Conservation (phyloP, 129 eudicot genomes). For the Cynara cardunculus region DNA sequence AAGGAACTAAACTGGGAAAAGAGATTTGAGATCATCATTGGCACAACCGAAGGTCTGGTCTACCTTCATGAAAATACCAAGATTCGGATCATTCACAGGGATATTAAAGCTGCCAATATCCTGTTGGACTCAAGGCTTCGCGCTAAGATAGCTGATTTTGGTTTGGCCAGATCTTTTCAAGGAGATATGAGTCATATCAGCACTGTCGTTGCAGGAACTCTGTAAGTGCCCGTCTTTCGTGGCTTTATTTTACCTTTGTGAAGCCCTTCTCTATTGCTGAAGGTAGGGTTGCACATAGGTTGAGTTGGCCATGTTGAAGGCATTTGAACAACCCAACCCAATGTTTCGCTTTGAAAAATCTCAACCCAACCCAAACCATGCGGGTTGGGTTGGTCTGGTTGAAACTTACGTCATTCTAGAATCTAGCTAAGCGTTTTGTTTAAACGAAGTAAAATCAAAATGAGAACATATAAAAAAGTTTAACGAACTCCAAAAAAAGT, state of each 20-base stretch:
- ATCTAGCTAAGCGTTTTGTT: too few species aligned
- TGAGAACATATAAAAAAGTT: too few species aligned
- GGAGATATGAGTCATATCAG: constrained; percentile 83
- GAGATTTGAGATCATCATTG: constrained; percentile 56
- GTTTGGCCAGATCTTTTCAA: constrained; percentile 85
- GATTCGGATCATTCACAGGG: constrained; percentile 66
- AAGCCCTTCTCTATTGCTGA: neutral
- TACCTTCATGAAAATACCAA: constrained; percentile 84
- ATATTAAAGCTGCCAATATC: constrained; percentile 75
- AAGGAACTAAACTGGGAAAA: constrained; percentile 72
- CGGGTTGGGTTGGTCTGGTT: too few species aligned
- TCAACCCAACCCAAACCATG: too few species aligned
- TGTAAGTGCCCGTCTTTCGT: constrained; percentile 39
- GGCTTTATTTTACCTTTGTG: neutral
- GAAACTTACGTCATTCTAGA: too few species aligned
- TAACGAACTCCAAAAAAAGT: too few species aligned
- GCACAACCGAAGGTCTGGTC: constrained; percentile 78
- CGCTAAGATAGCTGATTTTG: constrained; percentile 88
- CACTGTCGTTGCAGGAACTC: constrained; percentile 82
- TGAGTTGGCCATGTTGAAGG: too few species aligned
- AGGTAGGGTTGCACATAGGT: too few species aligned
- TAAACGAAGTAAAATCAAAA: too few species aligned
- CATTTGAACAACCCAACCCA: too few species aligned
- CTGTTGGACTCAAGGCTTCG: constrained; percentile 68
- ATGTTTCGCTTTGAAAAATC: too few species aligned